Percentiles rank a stretch among this genome's conserved stretches.
Conservation (phyloP, 495 filamentous ascomycete genomes). For the Symbiotaphrina buchneri region DNA sequence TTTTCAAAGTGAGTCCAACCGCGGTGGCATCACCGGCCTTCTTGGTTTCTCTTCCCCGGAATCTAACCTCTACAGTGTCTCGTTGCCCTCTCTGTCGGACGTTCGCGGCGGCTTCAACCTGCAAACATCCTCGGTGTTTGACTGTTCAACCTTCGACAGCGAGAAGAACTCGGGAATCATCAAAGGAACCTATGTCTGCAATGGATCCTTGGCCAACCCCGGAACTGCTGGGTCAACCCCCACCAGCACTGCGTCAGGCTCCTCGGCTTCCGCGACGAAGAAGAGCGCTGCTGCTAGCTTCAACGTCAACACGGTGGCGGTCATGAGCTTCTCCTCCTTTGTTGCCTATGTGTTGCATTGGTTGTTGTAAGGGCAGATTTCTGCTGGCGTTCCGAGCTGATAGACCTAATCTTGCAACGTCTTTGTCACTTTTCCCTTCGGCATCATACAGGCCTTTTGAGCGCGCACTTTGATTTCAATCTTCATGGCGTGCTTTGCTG, state of each 20-base stretch:
- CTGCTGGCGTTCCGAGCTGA: too few species aligned
- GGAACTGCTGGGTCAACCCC: constrained; percentile 14
- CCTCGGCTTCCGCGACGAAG: constrained; percentile 12
- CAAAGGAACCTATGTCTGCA: constrained; percentile 40
- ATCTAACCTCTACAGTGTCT: constrained; percentile 26
- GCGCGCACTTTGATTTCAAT: too few species aligned
- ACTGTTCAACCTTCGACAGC: constrained; percentile 23
- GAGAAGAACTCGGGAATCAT: constrained; percentile 23
- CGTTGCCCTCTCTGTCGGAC: constrained; percentile 41
- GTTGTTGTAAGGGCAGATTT: too few species aligned
- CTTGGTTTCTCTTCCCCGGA: background rate
- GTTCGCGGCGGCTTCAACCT: constrained; percentile 79
- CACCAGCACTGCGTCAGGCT: too few species aligned
- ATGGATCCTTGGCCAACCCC: constrained; percentile 14
- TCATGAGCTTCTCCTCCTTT: constrained; percentile 14
- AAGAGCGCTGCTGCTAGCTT: constrained; percentile 17
- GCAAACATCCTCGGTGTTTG: constrained; percentile 45
- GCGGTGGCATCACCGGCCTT: background rate
- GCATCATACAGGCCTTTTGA: too few species aligned
- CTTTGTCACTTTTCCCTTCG: too few species aligned
- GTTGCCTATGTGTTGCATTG: constrained; percentile 5
- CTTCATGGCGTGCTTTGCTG: too few species aligned
- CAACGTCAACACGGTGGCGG: constrained; percentile 17
- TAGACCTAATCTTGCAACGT: too few species aligned
- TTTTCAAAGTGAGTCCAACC: constrained; percentile 48